Evolutionary conservation across 2,329 filamentous ascomycete genomes (phyloP).

Genomic region (Pestalotiopsis sp.): DNA sequence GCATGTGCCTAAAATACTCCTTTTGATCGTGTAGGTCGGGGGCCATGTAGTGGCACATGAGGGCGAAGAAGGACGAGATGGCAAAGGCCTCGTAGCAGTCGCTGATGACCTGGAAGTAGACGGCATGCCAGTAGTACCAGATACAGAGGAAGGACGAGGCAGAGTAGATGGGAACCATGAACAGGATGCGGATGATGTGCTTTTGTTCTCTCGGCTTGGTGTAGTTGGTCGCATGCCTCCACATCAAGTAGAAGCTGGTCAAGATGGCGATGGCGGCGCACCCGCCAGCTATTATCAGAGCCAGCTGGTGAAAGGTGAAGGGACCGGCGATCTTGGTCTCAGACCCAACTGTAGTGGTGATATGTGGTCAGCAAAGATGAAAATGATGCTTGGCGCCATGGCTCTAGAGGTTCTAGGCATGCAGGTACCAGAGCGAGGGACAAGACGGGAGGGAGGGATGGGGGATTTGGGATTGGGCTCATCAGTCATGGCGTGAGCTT

Average conservation of each 20-base stretch:
- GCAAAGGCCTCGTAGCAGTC: constrained; percentile 91
- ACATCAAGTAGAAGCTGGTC: constrained; percentile 58
- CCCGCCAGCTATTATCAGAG: constrained; percentile 51
- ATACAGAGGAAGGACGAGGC: constrained; percentile 74
- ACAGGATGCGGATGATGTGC: constrained; percentile 82
- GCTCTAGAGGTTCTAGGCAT: constrained; percentile 19
- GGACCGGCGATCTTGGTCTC: constrained; percentile 49
- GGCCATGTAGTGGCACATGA: constrained; percentile 80
- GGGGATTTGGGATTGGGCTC: constrained; percentile 8
- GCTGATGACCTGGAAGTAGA: constrained; percentile 80
- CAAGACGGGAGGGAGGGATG: constrained; percentile 6
- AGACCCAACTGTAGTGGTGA: constrained; percentile 39
- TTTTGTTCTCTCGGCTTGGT: constrained; percentile 62
- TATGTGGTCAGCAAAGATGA: constrained; percentile 24
- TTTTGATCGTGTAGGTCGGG: constrained; percentile 80
- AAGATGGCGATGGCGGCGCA: constrained; percentile 52
- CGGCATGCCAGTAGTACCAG: constrained; percentile 72
- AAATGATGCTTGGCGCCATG: constrained; percentile 19
- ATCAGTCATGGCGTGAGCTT: neutral
- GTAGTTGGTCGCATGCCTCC: constrained; percentile 61
- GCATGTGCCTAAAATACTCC: constrained; percentile 72
- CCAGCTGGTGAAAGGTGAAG: constrained; percentile 57
- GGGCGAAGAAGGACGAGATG: constrained; percentile 82
- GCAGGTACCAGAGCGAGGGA: constrained; percentile 17
- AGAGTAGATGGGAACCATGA: constrained; percentile 85